These are phyloP conservation scores for Mortierella sp. DNA, from an alignment of 371 early-diverging fungal genomes.

Conservation along the genomic window DNA sequence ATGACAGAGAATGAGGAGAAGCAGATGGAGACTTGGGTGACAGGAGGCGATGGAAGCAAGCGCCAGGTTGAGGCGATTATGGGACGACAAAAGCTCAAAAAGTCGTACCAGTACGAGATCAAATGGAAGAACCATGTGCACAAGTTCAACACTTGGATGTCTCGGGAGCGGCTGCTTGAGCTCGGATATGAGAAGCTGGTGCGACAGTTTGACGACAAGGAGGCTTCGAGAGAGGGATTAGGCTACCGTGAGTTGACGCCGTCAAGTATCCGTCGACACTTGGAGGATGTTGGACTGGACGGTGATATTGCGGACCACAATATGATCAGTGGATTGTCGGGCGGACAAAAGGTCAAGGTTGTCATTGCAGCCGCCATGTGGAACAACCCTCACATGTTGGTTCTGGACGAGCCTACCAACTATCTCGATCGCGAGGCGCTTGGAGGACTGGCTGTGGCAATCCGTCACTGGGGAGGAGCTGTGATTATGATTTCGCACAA, in stretches of 20 bases:
- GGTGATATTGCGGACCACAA: conserved; percentile 84
- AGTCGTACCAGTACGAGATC: conserved; percentile 88
- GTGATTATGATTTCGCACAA: conserved; percentile 94
- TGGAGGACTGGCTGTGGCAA: conserved; percentile 86
- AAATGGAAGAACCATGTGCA: conserved; percentile 81
- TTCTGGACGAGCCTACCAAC: conserved; percentile 92
- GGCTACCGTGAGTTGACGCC: conserved; percentile 77
- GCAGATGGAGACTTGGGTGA: conserved; percentile 55
- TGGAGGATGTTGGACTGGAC: conserved; percentile 86
- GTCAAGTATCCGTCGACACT: conserved; percentile 76
- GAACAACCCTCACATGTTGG: conserved; percentile 86
- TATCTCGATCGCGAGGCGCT: conserved; percentile 91
- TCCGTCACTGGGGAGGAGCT: conserved; percentile 87
- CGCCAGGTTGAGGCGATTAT: conserved; percentile 53
- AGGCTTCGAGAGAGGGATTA: conserved; percentile 83
- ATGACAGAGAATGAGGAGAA: conserved; percentile 39
- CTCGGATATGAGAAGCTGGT: conserved; percentile 83
- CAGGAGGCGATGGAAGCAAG: conserved; percentile 64
- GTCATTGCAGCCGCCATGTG: conserved; percentile 90
- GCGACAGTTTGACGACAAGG: conserved; percentile 85
- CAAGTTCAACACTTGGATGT: conserved; percentile 80
- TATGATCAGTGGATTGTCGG: conserved; percentile 79
- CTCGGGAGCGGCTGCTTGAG: conserved; percentile 79
- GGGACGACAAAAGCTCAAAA: conserved; percentile 85
- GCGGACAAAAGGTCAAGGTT: conserved; percentile 92